phyloP scores from a whole-genome alignment of 441 rosid species.

The Euphorbia schlechtendalii region DNA sequence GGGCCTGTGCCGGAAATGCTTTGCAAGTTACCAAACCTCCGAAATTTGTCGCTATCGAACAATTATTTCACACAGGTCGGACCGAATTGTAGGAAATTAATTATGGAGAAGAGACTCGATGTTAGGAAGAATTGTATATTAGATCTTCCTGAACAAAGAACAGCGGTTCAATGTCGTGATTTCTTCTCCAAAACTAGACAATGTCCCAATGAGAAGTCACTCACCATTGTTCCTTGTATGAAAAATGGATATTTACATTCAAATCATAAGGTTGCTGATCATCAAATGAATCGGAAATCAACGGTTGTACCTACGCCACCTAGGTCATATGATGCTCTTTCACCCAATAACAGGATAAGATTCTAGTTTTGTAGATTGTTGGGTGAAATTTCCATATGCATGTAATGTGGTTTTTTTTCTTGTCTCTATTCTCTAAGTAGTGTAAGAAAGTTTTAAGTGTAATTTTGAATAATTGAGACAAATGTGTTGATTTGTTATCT shows the following conservation, averaged over 20 bases:
- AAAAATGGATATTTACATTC: slow-evolving; percentile 7
- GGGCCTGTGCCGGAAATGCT: slow-evolving; percentile 48
- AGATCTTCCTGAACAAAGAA: slow-evolving; percentile 37
- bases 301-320: slow-evolving; percentile 15
- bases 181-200: slow-evolving; percentile 23
- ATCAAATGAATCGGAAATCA: not conserved
- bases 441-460: too few relatives aligned
- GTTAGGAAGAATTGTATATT: slow-evolving; percentile 40
- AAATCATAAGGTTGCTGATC: not conserved
- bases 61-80: slow-evolving; percentile 53
- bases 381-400: too few relatives aligned
- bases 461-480: too few relatives aligned
- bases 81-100: slow-evolving; percentile 35
- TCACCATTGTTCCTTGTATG: slow-evolving; percentile 32
- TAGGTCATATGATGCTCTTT: slow-evolving; percentile 28
- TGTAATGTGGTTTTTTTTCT: too few relatives aligned
- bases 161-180: slow-evolving; percentile 15
- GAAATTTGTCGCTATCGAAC: slow-evolving; percentile 27
- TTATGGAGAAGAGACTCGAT: slow-evolving; percentile 27
- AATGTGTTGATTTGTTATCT: too few relatives aligned
- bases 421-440: too few relatives aligned
- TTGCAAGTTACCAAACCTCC: slow-evolving; percentile 31
- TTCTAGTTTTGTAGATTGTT: not conserved
- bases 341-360: slow-evolving; percentile 21
- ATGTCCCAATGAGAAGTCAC: slow-evolving; percentile 23